Evolutionary conservation across 495 filamentous ascomycete species (phyloP).

Genomic region (Hyaloscypha hepaticicola): DNA sequence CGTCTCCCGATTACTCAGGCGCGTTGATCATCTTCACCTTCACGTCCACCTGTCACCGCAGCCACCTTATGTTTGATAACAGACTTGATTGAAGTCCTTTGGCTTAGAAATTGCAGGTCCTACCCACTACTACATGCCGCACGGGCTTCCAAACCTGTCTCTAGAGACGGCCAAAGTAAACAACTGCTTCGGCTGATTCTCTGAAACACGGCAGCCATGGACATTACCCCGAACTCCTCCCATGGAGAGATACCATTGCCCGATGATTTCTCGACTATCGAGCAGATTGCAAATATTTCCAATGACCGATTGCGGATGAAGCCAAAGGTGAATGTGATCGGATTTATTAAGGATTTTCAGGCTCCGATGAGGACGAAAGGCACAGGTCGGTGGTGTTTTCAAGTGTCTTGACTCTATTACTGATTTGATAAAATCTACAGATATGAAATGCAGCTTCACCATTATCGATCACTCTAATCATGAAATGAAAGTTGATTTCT

Average conservation of each 20-base stretch:
- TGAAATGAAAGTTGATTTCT: constrained; percentile 42
- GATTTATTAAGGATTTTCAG: constrained; percentile 49
- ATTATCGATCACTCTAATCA: constrained; percentile 36
- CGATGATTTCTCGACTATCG: constrained; percentile 22
- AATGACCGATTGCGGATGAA: constrained; percentile 1
- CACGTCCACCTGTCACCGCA: not conserved
- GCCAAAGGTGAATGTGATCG: constrained; percentile 46
- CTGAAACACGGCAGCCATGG: constrained; percentile 25
- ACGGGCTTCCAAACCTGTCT: not conserved
- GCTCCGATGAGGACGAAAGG: constrained; percentile 41
- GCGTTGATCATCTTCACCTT: constrained; percentile 20
- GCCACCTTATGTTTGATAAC: not conserved
- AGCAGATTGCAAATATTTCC: constrained; percentile 16
- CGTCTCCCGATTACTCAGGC: constrained; percentile 16
- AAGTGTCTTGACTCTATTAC: not conserved
- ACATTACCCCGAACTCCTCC: constrained; percentile 20
- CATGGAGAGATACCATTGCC: constrained; percentile 4
- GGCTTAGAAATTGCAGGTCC: not conserved
- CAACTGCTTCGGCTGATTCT: not conserved
- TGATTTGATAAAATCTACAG: constrained; percentile 16
- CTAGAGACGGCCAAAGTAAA: not conserved
- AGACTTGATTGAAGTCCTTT: not conserved
- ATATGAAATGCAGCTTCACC: constrained; percentile 26
- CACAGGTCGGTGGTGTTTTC: constrained; percentile 35
- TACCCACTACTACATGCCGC: not conserved